Evolutionary conservation across 495 filamentous ascomycete genomes (phyloP).

Genomic region (Podospora comata): DNA sequence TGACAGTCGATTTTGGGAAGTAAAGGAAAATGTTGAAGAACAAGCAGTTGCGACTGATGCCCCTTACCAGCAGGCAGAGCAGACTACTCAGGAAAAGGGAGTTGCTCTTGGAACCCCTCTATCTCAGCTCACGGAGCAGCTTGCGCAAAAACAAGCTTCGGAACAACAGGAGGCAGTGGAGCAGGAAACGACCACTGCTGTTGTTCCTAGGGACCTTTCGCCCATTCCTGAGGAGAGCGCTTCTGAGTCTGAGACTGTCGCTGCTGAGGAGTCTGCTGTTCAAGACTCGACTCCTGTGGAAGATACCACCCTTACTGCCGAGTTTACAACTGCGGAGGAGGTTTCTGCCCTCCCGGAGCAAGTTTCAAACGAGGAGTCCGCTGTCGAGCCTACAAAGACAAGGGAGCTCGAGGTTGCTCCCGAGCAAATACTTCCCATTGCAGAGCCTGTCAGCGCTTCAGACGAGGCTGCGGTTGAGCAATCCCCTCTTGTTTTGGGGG

Average conservation of each 20-base stretch:
- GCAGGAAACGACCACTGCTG: background rate
- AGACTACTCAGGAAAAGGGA: background rate
- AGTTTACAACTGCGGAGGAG: background rate
- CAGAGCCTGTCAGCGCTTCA: background rate
- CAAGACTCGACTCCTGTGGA: background rate
- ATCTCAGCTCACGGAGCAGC: no score
- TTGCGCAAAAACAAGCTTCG: no score
- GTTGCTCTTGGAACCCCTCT: no score
- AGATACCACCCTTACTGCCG: background rate
- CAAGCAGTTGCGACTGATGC: background rate
- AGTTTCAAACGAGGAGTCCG: background rate
- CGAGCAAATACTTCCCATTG: background rate
- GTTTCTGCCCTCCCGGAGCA: background rate
- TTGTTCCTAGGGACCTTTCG: background rate
- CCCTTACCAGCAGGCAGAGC: background rate
- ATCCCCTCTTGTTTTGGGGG: background rate
- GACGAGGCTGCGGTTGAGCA: background rate
- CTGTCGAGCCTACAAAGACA: background rate
- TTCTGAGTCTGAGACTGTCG: background rate
- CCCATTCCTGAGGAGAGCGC: conserved; percentile 13
- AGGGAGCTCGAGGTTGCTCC: background rate
- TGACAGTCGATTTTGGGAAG: background rate
- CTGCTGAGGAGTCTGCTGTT: background rate
- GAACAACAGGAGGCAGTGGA: no score
- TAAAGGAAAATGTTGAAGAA: background rate